Percentiles rank a stretch among this genome's conserved stretches.
phyloP scores from a whole-genome alignment of 2,329 filamentous ascomycete species.

The Xylariaceae sp. region DNA sequence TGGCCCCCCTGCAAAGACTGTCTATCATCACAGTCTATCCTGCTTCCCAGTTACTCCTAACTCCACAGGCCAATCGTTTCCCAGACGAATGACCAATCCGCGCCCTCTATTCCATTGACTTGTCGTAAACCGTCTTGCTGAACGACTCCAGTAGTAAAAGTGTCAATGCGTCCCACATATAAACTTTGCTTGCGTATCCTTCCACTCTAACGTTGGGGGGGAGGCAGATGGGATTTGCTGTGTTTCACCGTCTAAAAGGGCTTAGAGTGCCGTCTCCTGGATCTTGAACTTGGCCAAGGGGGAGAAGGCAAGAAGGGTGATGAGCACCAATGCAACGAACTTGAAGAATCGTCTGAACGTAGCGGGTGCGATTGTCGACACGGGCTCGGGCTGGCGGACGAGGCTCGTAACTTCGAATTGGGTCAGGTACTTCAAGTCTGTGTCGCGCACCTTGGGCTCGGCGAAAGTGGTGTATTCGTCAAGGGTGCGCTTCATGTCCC shows the following conservation, averaged over 20 bases:
- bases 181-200: not conserved
- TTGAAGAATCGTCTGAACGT: constrained; percentile 15
- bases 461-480: constrained; percentile 69
- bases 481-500: constrained; percentile 57
- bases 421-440: constrained; percentile 54
- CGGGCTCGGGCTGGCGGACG: constrained; percentile 2
- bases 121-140: constrained; percentile 2
- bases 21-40: constrained; percentile 10
- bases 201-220: not conserved
- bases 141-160: not conserved
- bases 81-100: not conserved
- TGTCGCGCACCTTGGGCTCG: constrained; percentile 54
- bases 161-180: not conserved
- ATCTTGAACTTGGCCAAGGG: constrained; percentile 10
- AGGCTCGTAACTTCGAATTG: constrained; percentile 42
- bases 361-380: not conserved
- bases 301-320: constrained; percentile 10
- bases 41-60: not conserved
- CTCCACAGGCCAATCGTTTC: not conserved
- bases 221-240: not conserved
- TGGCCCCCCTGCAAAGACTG: not conserved
- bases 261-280: not conserved
- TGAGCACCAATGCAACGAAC: constrained; percentile 17
- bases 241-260: not conserved
- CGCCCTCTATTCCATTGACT: constrained; percentile 1